phyloP scores from a whole-genome alignment of 225 moss, liverwort and hornwort genomes.

The Bryum argenteum region DNA sequence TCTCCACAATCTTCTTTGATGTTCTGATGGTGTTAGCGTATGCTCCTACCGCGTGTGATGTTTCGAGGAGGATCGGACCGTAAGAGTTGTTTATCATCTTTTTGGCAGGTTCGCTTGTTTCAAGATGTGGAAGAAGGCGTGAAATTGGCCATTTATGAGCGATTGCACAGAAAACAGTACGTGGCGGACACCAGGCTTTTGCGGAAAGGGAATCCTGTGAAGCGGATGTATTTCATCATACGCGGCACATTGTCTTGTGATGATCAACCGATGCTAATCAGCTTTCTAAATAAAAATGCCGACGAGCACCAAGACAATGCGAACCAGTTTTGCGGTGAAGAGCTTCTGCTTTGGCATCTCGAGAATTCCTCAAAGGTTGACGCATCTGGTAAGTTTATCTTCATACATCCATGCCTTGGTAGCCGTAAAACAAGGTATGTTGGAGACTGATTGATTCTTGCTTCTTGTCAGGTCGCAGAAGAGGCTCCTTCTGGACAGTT shows the following conservation, averaged over 20 bases:
- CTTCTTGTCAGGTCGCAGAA: constrained; percentile 31
- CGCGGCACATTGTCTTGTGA: constrained; percentile 64
- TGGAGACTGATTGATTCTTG: neutral
- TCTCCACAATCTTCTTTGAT: neutral
- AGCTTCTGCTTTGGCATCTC: constrained; percentile 51
- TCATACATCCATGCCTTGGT: constrained; percentile 7
- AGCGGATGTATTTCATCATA: constrained; percentile 81
- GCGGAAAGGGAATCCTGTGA: constrained; percentile 56
- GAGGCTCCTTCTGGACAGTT: constrained; percentile 29
- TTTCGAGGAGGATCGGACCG: constrained; percentile 1
- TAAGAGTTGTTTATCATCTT: neutral
- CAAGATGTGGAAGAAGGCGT: constrained; percentile 62
- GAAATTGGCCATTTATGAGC: constrained; percentile 73
- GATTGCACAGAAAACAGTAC: constrained; percentile 60
- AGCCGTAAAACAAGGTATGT: neutral
- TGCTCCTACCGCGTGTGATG: neutral
- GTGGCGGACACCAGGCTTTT: constrained; percentile 64
- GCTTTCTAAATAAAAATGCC: constrained; percentile 20
- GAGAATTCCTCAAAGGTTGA: constrained; percentile 27
- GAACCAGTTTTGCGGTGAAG: constrained; percentile 51
- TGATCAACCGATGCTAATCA: constrained; percentile 42
- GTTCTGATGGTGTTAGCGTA: neutral
- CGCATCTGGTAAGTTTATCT: constrained; percentile 31
- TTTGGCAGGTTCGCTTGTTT: constrained; percentile 68
- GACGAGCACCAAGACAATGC: constrained; percentile 26